Conservation (phyloP, 305 asterid species). For the Fraxinus angustifolia region DNA sequence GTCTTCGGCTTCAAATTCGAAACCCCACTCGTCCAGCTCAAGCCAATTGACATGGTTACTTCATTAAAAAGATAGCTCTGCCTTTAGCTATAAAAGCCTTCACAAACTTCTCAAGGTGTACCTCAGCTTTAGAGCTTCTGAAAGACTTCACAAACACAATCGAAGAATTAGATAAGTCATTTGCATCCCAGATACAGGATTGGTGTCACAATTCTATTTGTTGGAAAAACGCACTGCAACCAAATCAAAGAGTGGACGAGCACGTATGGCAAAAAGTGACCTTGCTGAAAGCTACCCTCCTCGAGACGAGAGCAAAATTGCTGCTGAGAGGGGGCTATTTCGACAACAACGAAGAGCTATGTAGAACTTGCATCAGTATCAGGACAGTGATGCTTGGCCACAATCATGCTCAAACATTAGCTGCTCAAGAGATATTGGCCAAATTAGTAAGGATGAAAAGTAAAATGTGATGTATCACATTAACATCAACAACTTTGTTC, state of each 20-base stretch:
- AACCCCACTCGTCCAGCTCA: slow-evolving; percentile 71
- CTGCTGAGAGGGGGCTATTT: slow-evolving; percentile 75
- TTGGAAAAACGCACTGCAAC: slow-evolving; percentile 63
- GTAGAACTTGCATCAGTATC: slow-evolving; percentile 73
- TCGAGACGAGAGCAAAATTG: slow-evolving; percentile 66
- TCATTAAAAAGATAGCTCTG: slow-evolving; percentile 48
- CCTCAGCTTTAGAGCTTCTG: slow-evolving; percentile 43
- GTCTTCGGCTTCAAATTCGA: slow-evolving; percentile 82
- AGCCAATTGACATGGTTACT: slow-evolving; percentile 66
- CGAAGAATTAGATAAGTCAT: slow-evolving; percentile 64
- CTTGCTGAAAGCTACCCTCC: slow-evolving; percentile 59
- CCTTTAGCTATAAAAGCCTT: slow-evolving; percentile 41
- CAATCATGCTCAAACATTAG: slow-evolving; percentile 68
- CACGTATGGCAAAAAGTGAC: slow-evolving; percentile 87
- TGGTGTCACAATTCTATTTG: slow-evolving; percentile 75
- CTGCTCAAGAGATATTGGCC: slow-evolving; percentile 88
- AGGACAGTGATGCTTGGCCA: slow-evolving; percentile 90
- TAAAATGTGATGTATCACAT: slow-evolving; percentile 40
- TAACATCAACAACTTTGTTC: slow-evolving; percentile 17
- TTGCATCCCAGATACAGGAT: slow-evolving; percentile 69
- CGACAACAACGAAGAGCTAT: slow-evolving; percentile 69
- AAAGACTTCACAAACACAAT: slow-evolving; percentile 42
- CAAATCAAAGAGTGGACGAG: slow-evolving; percentile 66
- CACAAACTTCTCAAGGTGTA: slow-evolving; percentile 51
- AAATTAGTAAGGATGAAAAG: slow-evolving; percentile 89